These are phyloP conservation scores for Curvularia eragrostidis DNA, from an alignment of 2,329 filamentous ascomycete genomes.

Conservation along the genomic window DNA sequence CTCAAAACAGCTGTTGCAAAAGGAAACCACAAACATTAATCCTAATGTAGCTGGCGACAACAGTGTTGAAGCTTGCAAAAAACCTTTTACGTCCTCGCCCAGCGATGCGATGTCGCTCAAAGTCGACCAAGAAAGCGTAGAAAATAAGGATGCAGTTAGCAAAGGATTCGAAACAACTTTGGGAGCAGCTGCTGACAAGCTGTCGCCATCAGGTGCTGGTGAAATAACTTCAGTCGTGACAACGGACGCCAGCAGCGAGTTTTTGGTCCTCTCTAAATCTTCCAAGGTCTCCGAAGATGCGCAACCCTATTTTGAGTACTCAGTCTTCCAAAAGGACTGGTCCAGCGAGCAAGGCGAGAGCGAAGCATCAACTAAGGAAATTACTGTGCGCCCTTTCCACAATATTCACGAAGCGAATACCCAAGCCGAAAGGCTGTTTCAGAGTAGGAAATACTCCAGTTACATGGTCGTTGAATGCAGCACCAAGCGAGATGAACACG, in stretches of 20 bases:
- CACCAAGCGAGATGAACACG: conserved; percentile 19
- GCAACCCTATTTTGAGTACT: conserved; percentile 38
- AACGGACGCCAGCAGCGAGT: neutral
- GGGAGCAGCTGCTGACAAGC: neutral
- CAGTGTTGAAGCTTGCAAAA: neutral
- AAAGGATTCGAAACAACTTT: neutral
- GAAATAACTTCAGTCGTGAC: neutral
- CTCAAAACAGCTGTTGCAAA: neutral
- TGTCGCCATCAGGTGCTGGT: neutral
- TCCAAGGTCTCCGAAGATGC: conserved; percentile 2
- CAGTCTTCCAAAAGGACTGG: conserved; percentile 29
- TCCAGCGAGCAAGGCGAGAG: conserved; percentile 5
- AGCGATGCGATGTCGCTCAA: neutral
- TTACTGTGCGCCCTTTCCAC: conserved; percentile 17
- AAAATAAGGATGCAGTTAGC: neutral
- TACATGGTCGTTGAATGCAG: conserved; percentile 12
- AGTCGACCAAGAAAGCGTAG: neutral
- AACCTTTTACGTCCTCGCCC: neutral
- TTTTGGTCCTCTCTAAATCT: neutral
- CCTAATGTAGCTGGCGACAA: neutral
- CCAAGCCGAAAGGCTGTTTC: conserved; percentile 22
- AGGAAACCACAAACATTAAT: neutral
- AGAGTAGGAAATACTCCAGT: conserved; percentile 5
- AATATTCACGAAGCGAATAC: conserved; percentile 27
- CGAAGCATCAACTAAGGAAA: conserved; percentile 1